Evolutionary conservation across 2,329 filamentous ascomycete genomes (phyloP), one percentile per base, ranked within the genome.

Genomic region (Fusarium sp.): DNA sequence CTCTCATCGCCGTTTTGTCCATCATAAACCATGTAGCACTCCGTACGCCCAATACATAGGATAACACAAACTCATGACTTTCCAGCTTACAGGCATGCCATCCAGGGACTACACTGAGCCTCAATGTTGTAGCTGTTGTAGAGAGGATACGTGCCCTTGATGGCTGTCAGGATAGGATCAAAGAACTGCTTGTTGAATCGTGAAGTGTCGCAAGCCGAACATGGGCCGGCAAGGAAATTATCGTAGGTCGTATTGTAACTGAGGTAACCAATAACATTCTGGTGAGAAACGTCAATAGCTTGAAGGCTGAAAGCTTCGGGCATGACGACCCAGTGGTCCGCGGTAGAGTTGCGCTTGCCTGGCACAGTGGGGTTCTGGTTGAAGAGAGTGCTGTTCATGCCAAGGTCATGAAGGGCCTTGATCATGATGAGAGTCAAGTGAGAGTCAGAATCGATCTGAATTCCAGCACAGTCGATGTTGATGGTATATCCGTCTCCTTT

Each of bases 351-450:
- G 57, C 73, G 74, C 28, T 70, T 74, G 6, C 75, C 74, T 17
- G 80, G 80, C 14, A 81, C 69, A n/a, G 70, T 64, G 11, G 80
- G 80, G 38, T 79, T 81, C 58, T 81, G 79, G 55, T 79, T 81
- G 69, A 81, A 81, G 75, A 78, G 79, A 38, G 80, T 73, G 66
- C 80, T 81, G 63, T 77, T 79, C 49, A 79, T 57, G 9, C 80
- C 80, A 34, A 81, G 72, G 38, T 81, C 79, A 17, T 74, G 74
- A 10, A 81, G 76, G 44, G 80, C 78, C 51, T 81, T 80, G 71
- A 81, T 80, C 53, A 81, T 61, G 10, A 80, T 72, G 11, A 81
- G 78, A 5, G 80, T 81, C 76, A 81, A 74, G 62, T 81, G 80
- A 17, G 79, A 78, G 53, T 81, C 79, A 2, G 78, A 75, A 47